Percentiles rank a stretch among this genome's conserved stretches.
phyloP scores from a whole-genome alignment of 1,139 yeast genomes.

The Protomyces inouyei region DNA sequence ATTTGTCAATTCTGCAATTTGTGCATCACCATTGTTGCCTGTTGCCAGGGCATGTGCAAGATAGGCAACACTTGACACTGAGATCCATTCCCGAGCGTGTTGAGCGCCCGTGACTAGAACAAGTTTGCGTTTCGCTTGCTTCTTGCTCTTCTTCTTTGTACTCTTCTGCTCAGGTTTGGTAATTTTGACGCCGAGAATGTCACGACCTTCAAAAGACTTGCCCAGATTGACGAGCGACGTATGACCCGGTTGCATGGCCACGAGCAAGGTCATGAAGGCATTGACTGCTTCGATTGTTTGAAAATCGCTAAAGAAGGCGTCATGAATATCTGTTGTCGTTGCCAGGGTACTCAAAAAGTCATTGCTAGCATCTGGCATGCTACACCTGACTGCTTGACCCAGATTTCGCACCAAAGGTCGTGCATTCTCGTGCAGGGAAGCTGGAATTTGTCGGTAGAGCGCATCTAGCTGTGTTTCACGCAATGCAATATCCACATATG shows the following conservation, averaged over 20 bases:
- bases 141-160: conserved; percentile 31
- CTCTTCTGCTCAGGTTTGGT: conserved; percentile 48
- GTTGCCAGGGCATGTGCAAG: conserved; percentile 54
- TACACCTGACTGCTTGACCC: neutral
- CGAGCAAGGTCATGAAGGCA: conserved; percentile 61
- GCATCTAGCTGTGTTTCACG: conserved; percentile 27
- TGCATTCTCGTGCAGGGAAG: neutral
- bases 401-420: neutral
- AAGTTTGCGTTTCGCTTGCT: conserved; percentile 44
- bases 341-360: conserved; percentile 1
- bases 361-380: conserved; percentile 3
- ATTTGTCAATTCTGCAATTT: conserved; percentile 40
- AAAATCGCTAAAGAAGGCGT: conserved; percentile 61
- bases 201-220: conserved; percentile 66
- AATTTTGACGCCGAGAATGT: conserved; percentile 51
- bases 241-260: conserved; percentile 53
- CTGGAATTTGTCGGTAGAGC: conserved; percentile 1
- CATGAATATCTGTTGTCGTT: conserved; percentile 23
- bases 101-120: conserved; percentile 77
- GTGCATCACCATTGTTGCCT: conserved; percentile 47
- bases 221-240: conserved; percentile 64
- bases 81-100: conserved; percentile 90
- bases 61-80: conserved; percentile 65
- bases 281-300: conserved; percentile 64
- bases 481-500: conserved; percentile 38